Conservation (phyloP, 2,329 filamentous ascomycete genomes). For the Aureobasidium sp. region DNA sequence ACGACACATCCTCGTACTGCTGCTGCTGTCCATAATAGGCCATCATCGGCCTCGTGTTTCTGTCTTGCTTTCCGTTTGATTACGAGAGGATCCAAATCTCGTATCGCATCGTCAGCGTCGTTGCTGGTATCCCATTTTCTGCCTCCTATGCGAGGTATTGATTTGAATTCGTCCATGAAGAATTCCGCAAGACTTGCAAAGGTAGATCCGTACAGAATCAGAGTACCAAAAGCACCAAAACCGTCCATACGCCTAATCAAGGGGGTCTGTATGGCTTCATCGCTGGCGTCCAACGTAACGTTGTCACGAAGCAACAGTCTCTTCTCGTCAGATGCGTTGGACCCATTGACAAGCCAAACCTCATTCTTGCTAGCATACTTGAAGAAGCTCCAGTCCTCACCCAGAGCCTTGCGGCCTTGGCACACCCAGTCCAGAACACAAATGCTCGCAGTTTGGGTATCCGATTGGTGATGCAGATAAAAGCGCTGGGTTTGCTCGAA, state of each 20-base stretch:
- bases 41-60: constrained; percentile 50
- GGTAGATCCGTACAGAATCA: constrained; percentile 70
- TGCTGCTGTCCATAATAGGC: constrained; percentile 75
- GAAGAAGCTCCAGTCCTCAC: constrained; percentile 80
- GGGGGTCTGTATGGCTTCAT: constrained; percentile 27
- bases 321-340: constrained; percentile 30
- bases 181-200: constrained; percentile 62
- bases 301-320: constrained; percentile 75
- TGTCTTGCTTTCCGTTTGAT: constrained; percentile 48
- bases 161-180: constrained; percentile 71
- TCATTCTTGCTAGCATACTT: constrained; percentile 82
- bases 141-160: constrained; percentile 72
- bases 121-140: constrained; percentile 58
- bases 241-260: constrained; percentile 58
- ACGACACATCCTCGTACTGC: constrained; percentile 75
- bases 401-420: constrained; percentile 73
- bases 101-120: constrained; percentile 34
- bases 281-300: constrained; percentile 58
- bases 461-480: constrained; percentile 42
- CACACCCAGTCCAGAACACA: constrained; percentile 93
- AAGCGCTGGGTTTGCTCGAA: constrained; percentile 84
- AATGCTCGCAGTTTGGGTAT: constrained; percentile 44
- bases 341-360: constrained; percentile 53
- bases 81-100: constrained; percentile 27
- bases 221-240: constrained; percentile 72